Conservation (phyloP, 352 stramenopile genomes). For the Poterioochromonas sp. region DNA sequence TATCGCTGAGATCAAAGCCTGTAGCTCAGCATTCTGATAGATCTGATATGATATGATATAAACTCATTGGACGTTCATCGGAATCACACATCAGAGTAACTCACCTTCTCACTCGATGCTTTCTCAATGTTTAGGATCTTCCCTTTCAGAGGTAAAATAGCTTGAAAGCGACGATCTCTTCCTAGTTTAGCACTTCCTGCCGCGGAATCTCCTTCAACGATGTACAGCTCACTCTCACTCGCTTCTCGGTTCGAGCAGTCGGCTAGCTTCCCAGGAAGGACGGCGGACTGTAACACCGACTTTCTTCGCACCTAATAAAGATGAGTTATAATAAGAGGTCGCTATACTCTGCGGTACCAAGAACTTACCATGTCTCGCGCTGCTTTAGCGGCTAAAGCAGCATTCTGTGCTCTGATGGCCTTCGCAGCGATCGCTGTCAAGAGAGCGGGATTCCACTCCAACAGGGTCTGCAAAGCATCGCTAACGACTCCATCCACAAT, state of each 20-base stretch:
- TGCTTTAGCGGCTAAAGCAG: slow-evolving; percentile 58
- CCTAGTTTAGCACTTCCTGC: slow-evolving; percentile 62
- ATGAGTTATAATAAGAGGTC: not conserved
- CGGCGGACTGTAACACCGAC: slow-evolving; percentile 57
- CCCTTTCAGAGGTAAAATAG: slow-evolving; percentile 64
- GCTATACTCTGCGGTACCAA: not conserved
- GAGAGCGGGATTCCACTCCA: slow-evolving; percentile 60
- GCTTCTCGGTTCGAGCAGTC: slow-evolving; percentile 55
- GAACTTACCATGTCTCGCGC: slow-evolving; percentile 52
- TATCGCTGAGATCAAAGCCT: slow-evolving; percentile 62
- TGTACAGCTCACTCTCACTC: slow-evolving; percentile 58
- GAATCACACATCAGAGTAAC: too few species aligned
- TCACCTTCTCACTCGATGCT: slow-evolving; percentile 50
- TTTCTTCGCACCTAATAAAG: slow-evolving; percentile 54
- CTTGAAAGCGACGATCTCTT: slow-evolving; percentile 58
- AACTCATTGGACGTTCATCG: too few species aligned
- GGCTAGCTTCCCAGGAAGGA: slow-evolving; percentile 56
- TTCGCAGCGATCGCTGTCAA: slow-evolving; percentile 59
- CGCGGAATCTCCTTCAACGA: slow-evolving; percentile 64
- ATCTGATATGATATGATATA: slow-evolving; percentile 42
- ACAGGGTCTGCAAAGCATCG: slow-evolving; percentile 48
- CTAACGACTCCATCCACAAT: slow-evolving; percentile 42
- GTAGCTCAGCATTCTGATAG: slow-evolving; percentile 60
- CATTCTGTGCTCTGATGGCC: slow-evolving; percentile 53
- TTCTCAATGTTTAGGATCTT: slow-evolving; percentile 77